Evolutionary conservation across 306 rosid genomes (phyloP), one percentile per base, ranked within the genome.

Genomic region (Casuarina glauca): DNA sequence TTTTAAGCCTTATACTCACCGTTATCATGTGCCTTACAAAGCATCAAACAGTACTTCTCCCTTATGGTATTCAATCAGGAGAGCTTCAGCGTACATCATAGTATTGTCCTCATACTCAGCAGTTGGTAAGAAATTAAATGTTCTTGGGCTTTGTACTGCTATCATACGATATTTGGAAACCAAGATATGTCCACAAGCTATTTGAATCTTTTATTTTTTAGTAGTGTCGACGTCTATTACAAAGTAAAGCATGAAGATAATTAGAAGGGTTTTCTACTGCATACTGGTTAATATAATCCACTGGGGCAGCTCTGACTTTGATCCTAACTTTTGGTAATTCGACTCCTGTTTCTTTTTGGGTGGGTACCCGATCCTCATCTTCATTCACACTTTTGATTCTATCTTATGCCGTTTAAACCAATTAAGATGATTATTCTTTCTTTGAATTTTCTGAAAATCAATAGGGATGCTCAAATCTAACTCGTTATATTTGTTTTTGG

Each of bases 31-130:
- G 38, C 91, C 94, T 39, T 82, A 49, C 38, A 81, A 64, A 69
- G 85, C 89, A 9, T 86, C 91, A 1, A 71, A 72, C 38, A 90
- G 94, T 60, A 86, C 90, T 44, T 70, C 87, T 57, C 94, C 94
- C 1, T 81, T 90, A 20, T 88, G 91, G 91, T 88, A 90, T 85
- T 90, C 91, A 19, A 82, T 90, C 90, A 90, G 85, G 90, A 90
- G 93, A 84, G 97, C 94, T 77, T 87, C 96, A 0, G 85, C 96
- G 11, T 80, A 93, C 83, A 87, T 93, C 87, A 89, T 90, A 73
- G 96, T 93, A 61, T 66, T 93, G 81, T 70, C 94, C 75, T 77
- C 94, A 36, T 93, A 93, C 78, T 93, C 97, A 8, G 93, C 96
- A 17, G 83, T 74, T 76, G 96, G 96, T 93, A 84, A 85, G 73